phyloP scores from a whole-genome alignment of 257 asterid genomes.

The Knoxia roxburghii region DNA sequence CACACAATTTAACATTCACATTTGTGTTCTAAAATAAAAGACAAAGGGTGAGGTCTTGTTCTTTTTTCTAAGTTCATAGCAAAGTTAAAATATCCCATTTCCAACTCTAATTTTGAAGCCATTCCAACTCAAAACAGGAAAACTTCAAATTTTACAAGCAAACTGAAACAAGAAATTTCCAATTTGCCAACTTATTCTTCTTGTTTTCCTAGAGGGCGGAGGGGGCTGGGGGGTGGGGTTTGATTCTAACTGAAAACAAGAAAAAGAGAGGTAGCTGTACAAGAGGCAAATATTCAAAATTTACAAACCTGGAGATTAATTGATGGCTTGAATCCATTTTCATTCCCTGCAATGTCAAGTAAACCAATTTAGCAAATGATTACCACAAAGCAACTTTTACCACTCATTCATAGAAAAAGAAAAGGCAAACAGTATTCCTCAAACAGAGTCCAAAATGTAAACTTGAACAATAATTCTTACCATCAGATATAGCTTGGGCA shows the following conservation, averaged over 20 bases:
- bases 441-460: neutral
- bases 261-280: no score
- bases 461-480: conserved; percentile 10
- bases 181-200: no score
- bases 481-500: conserved; percentile 14
- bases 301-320: conserved; percentile 20
- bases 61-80: neutral
- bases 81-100: neutral
- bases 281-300: neutral
- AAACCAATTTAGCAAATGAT: conserved; percentile 1
- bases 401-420: neutral
- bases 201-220: no score
- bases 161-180: neutral
- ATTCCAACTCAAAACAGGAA: neutral
- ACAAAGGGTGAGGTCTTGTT: neutral
- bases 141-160: neutral
- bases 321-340: conserved; percentile 12
- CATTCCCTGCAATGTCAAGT: conserved; percentile 21
- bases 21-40: neutral
- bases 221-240: no score
- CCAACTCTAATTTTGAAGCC: neutral
- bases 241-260: no score
- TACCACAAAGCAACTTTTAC: neutral
- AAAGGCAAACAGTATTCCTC: neutral
- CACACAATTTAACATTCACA: neutral